Conservation (phyloP, 2,329 filamentous ascomycete genomes). For the Pseudocercospora cruenta region DNA sequence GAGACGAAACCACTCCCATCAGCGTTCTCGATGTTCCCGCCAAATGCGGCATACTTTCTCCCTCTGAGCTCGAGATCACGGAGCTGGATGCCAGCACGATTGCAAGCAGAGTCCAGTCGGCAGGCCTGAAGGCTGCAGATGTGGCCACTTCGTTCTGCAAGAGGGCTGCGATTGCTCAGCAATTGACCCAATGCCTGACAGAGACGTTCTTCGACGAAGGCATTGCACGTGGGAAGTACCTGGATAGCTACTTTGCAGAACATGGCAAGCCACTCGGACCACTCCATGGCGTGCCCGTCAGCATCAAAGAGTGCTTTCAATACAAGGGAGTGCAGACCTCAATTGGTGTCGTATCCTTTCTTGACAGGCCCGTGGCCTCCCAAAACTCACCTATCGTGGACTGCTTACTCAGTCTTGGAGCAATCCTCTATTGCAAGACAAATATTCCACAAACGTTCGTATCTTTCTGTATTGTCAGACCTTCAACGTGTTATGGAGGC, state of each 20-base stretch:
- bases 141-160: conserved; percentile 49
- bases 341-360: conserved; percentile 59
- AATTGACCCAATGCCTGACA: conserved; percentile 36
- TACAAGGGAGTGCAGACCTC: conserved; percentile 62
- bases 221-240: conserved; percentile 28
- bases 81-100: conserved; percentile 55
- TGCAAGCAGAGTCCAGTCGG: conserved; percentile 40
- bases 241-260: conserved; percentile 30
- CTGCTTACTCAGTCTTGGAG: conserved; percentile 46
- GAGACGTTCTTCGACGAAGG: conserved; percentile 50
- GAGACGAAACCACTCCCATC: conserved; percentile 23
- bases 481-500: neutral
- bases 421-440: conserved; percentile 58
- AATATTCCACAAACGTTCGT: conserved; percentile 55
- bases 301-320: conserved; percentile 66
- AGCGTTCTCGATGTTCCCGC: conserved; percentile 56
- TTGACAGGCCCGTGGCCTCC: conserved; percentile 32
- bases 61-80: conserved; percentile 58
- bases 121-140: conserved; percentile 20
- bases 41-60: conserved; percentile 55
- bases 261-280: conserved; percentile 29
- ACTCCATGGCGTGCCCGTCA: conserved; percentile 58
- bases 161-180: conserved; percentile 48
- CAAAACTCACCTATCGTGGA: conserved; percentile 43
- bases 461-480: neutral